These are phyloP conservation scores for Geoglossum cookeanum DNA, from an alignment of 2,329 filamentous ascomycete genomes.

Conservation along the genomic window DNA sequence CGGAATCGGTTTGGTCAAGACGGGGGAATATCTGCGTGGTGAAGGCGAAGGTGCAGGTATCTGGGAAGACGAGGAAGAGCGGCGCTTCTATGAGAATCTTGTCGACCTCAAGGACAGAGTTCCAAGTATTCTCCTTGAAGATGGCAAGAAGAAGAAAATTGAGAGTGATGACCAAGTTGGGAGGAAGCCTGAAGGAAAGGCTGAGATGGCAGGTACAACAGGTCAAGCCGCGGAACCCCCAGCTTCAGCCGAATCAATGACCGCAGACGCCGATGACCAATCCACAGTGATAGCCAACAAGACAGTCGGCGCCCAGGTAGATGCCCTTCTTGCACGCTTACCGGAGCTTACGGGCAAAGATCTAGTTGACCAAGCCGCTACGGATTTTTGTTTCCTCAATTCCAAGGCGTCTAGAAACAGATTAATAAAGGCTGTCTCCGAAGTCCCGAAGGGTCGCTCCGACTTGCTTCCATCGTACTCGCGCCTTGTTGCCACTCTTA, in stretches of 20 bases:
- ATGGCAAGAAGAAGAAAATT: conserved; percentile 80
- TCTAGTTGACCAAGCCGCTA: conserved; percentile 72
- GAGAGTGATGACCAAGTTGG: conserved; percentile 68
- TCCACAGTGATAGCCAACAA: conserved; percentile 95
- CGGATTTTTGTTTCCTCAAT: conserved; percentile 96
- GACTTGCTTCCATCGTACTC: conserved; percentile 83
- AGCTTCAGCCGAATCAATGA: conserved; percentile 21
- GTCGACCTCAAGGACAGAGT: conserved; percentile 93
- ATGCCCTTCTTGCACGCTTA: conserved; percentile 70
- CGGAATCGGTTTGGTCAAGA: conserved; percentile 82
- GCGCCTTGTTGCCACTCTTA: conserved; percentile 80
- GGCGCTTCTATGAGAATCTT: conserved; percentile 93
- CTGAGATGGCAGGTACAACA: not conserved
- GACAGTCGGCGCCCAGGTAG: conserved; percentile 90
- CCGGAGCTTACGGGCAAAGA: conserved; percentile 87
- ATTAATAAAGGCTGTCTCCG: conserved; percentile 78
- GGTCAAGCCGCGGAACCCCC: conserved; percentile 21
- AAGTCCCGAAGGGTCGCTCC: conserved; percentile 82
- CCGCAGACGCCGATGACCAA: conserved; percentile 50
- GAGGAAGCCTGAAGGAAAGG: conserved; percentile 44
- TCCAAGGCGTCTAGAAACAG: conserved; percentile 95
- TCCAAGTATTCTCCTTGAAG: conserved; percentile 79
- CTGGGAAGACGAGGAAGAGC: conserved; percentile 96
- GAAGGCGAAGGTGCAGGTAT: conserved; percentile 84
- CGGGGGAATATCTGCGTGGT: conserved; percentile 78